Evolutionary conservation across 2,329 filamentous ascomycete genomes (phyloP).

Genomic region (Apiospora phragmitis): DNA sequence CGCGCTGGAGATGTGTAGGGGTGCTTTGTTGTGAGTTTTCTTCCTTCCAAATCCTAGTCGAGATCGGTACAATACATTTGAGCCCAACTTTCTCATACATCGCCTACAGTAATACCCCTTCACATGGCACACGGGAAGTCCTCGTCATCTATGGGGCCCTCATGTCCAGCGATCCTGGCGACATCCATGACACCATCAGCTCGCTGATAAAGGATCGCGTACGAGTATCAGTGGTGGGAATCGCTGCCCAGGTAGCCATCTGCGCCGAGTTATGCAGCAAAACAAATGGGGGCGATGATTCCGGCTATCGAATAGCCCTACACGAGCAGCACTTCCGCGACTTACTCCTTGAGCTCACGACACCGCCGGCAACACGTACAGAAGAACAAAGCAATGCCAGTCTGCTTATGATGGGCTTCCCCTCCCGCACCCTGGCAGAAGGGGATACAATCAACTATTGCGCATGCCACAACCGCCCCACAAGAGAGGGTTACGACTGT

Average conservation of each 20-base stretch:
- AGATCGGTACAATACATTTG: not conserved
- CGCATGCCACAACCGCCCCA: constrained; percentile 84
- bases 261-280: constrained; percentile 85
- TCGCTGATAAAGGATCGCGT: constrained; percentile 80
- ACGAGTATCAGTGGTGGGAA: constrained; percentile 83
- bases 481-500: constrained; percentile 84
- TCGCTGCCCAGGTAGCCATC: constrained; percentile 89
- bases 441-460: constrained; percentile 71
- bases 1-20: constrained; percentile 91
- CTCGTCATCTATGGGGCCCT: constrained; percentile 91
- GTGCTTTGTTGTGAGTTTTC: constrained; percentile 72
- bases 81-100: constrained; percentile 8
- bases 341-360: constrained; percentile 84
- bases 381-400: constrained; percentile 58
- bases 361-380: constrained; percentile 79
- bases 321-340: constrained; percentile 88
- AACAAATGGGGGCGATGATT: constrained; percentile 79
- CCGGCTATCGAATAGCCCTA: constrained; percentile 79
- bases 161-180: constrained; percentile 86
- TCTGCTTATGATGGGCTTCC: constrained; percentile 97
- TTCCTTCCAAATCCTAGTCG: not conserved
- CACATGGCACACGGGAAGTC: constrained; percentile 90
- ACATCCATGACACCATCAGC: constrained; percentile 88
- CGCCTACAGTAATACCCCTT: constrained; percentile 72
- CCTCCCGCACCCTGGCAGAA: constrained; percentile 76